These are phyloP conservation scores for Colletotrichum costaricense DNA, from an alignment of 2,329 filamentous ascomycete species.

Conservation along the genomic window DNA sequence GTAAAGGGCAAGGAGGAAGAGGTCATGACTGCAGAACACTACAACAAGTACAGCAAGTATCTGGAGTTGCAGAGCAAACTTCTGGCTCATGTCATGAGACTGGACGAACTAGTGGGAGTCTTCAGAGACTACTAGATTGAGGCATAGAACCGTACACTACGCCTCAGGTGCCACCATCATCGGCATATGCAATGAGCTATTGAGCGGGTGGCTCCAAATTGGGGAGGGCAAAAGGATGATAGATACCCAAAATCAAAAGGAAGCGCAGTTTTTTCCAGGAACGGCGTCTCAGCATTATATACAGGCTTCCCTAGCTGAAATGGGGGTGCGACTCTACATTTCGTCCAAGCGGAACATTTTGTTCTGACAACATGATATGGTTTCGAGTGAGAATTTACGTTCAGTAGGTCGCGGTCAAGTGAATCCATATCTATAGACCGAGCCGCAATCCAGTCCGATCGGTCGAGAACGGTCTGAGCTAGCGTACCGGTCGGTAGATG, in stretches of 20 bases:
- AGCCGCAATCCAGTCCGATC: not conserved
- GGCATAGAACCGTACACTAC: not conserved
- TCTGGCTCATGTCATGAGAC: constrained; percentile 79
- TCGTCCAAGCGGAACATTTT: not conserved
- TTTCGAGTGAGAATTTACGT: not conserved
- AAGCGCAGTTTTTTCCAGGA: not conserved
- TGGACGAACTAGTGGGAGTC: constrained; percentile 87
- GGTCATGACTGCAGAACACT: constrained; percentile 80
- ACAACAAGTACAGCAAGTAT: constrained; percentile 69
- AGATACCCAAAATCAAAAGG: constrained; percentile 31
- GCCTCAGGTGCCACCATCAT: not conserved
- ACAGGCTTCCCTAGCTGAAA: not conserved
- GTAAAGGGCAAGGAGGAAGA: constrained; percentile 87
- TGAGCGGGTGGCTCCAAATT: not conserved
- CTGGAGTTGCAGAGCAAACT: constrained; percentile 78
- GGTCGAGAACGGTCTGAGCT: constrained; percentile 11
- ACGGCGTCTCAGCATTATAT: not conserved
- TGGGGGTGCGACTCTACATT: not conserved
- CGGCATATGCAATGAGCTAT: not conserved
- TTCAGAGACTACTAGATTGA: constrained; percentile 74
- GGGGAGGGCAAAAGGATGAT: constrained; percentile 10
- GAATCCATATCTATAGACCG: not conserved
- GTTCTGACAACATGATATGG: not conserved
- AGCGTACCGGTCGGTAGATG: constrained; percentile 4
- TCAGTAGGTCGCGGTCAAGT: not conserved